Evolutionary conservation across 306 rosid species (phyloP).

Genomic region (Cyclanthera cordifolia): DNA sequence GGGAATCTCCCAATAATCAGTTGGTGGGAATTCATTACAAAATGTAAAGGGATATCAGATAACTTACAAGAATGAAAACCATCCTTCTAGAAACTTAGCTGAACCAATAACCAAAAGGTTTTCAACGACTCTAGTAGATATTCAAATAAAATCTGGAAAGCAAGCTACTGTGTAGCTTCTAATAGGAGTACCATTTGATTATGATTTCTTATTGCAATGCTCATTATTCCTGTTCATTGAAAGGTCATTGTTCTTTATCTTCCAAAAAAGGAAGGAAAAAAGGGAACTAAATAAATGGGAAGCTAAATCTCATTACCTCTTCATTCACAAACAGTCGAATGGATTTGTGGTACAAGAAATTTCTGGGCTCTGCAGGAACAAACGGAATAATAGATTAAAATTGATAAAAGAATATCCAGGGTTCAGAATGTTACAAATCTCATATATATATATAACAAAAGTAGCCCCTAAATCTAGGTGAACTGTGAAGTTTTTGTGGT

Average conservation of each 20-base stretch:
- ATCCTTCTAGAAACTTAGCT: not conserved
- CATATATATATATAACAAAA: not conserved
- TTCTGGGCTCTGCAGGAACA: slow-evolving; percentile 60
- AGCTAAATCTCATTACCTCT: slow-evolving; percentile 44
- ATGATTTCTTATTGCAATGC: not conserved
- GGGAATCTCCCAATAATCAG: not conserved
- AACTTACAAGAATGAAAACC: not conserved
- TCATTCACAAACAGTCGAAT: slow-evolving; percentile 59
- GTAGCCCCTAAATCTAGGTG: slow-evolving; percentile 4
- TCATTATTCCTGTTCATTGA: not conserved
- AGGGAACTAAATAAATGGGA: slow-evolving; percentile 10
- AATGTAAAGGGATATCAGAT: not conserved
- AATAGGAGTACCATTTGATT: not conserved
- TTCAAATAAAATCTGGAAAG: not conserved
- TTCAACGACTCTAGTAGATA: not conserved
- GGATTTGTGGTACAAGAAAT: slow-evolving; percentile 51
- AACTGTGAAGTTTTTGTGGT: not conserved
- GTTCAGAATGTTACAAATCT: slow-evolving; percentile 7
- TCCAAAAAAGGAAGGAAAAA: not conserved
- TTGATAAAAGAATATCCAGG: slow-evolving; percentile 6
- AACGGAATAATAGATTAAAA: slow-evolving; percentile 12
- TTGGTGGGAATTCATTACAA: not conserved
- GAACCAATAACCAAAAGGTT: not conserved
- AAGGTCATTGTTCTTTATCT: not conserved
- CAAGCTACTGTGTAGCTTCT: not conserved